Evolutionary conservation across 306 rosid species (phyloP).

Genomic region (Psophocarpus tetragonolobus): DNA sequence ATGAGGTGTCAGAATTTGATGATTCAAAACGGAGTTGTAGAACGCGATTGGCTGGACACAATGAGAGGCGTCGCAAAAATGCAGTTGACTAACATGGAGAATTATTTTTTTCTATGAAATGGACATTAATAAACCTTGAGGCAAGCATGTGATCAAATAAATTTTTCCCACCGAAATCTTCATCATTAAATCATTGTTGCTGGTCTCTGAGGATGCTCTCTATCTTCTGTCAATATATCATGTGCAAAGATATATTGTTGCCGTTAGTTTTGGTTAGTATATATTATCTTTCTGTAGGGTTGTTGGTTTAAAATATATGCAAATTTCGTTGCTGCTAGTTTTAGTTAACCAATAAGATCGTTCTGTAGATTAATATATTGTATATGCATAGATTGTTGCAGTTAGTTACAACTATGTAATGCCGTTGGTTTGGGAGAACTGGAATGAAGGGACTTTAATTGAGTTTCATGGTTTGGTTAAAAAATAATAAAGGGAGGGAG

Average conservation of each 20-base stretch:
- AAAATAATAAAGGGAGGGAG: not conserved
- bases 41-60: slow-evolving; percentile 86
- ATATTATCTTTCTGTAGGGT: no score
- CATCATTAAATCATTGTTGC: not conserved
- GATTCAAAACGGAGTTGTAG: slow-evolving; percentile 81
- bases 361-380: no score
- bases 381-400: not conserved
- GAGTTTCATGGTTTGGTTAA: not conserved
- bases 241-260: not conserved
- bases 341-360: no score
- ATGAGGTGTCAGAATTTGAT: slow-evolving; percentile 75
- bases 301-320: no score
- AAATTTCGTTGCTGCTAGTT: no score
- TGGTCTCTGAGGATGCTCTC: slow-evolving; percentile 45
- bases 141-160: slow-evolving; percentile 39
- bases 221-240: slow-evolving; percentile 67
- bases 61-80: slow-evolving; percentile 79
- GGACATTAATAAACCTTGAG: slow-evolving; percentile 21
- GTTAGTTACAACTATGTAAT: not conserved
- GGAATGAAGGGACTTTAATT: not conserved
- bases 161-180: slow-evolving; percentile 12
- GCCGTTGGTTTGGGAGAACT: not conserved
- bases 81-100: slow-evolving; percentile 56
- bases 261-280: no score
- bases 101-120: slow-evolving; percentile 37